Evolutionary conservation across 495 filamentous ascomycete species (phyloP).

Genomic region (Astrothelium macrocarpum): DNA sequence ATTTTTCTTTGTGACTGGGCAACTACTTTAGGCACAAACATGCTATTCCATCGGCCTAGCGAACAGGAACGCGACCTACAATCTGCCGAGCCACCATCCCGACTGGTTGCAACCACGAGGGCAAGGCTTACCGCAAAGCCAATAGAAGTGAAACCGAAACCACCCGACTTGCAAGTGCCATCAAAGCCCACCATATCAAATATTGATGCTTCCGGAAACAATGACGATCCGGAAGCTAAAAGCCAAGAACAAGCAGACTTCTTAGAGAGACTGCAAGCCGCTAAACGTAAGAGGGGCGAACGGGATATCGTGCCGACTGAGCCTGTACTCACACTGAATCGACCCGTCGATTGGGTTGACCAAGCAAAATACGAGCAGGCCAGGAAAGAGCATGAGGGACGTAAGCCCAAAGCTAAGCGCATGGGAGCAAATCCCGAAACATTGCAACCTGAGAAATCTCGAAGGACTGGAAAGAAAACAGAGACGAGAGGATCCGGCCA

Average conservation of each 20-base stretch:
- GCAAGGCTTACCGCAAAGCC: slow-evolving; percentile 15
- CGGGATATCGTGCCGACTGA: slow-evolving; percentile 28
- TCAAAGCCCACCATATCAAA: neutral
- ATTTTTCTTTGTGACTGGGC: slow-evolving; percentile 70
- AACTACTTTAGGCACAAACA: slow-evolving; percentile 67
- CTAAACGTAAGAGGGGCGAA: slow-evolving; percentile 47
- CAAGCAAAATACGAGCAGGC: neutral
- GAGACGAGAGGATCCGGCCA: neutral
- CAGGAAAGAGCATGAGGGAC: neutral
- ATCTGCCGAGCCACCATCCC: slow-evolving; percentile 11
- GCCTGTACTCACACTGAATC: neutral
- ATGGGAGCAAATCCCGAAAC: neutral
- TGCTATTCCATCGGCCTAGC: slow-evolving; percentile 45
- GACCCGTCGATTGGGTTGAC: slow-evolving; percentile 1
- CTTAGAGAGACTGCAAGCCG: slow-evolving; percentile 17
- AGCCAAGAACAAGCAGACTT: slow-evolving; percentile 13
- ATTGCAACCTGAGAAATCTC: neutral
- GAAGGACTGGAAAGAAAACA: neutral
- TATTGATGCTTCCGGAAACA: neutral
- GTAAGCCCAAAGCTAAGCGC: neutral
- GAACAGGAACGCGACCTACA: neutral
- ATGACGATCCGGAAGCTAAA: neutral
- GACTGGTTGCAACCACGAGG: slow-evolving; percentile 12
- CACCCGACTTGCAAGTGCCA: neutral
- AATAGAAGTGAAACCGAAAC: slow-evolving; percentile 3